These are phyloP conservation scores for Myxozyma mucilagina DNA, from an alignment of 805 yeast genomes.

Conservation along the genomic window DNA sequence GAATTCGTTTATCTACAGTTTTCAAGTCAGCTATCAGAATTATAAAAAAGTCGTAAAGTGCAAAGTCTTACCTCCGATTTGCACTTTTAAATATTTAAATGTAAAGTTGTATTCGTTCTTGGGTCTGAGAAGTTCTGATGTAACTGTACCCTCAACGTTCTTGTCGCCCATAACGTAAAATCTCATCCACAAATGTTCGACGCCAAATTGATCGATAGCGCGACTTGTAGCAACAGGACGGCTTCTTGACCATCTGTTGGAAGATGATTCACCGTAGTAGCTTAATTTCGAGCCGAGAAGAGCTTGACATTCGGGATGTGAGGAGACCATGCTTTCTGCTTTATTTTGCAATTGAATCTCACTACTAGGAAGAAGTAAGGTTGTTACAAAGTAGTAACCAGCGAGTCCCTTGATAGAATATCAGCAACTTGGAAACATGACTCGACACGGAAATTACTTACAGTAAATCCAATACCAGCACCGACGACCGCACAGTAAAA, in stretches of 20 bases:
- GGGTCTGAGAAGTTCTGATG: conserved; percentile 60
- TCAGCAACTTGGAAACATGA: not conserved
- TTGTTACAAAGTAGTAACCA: conserved; percentile 48
- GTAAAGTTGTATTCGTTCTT: conserved; percentile 54
- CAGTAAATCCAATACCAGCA: conserved; percentile 20
- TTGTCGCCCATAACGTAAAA: conserved; percentile 71
- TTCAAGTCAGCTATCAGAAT: too few relatives aligned
- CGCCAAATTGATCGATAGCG: conserved; percentile 62
- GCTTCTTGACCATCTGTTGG: conserved; percentile 79
- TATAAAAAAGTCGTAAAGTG: not conserved
- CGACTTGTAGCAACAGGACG: conserved; percentile 65
- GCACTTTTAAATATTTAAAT: conserved; percentile 65
- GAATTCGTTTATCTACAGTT: conserved; percentile 18
- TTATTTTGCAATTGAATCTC: conserved; percentile 82
- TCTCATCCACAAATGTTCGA: conserved; percentile 72
- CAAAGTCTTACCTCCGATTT: conserved; percentile 36
- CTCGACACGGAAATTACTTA: not conserved
- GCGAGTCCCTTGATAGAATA: conserved; percentile 24
- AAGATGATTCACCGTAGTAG: conserved; percentile 70
- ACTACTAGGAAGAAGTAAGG: conserved; percentile 78
- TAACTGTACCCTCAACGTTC: conserved; percentile 59
- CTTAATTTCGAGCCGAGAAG: conserved; percentile 62
- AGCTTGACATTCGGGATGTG: conserved; percentile 57
- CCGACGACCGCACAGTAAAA: conserved; percentile 17
- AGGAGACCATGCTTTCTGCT: conserved; percentile 69